Evolutionary conservation across 2,329 filamentous ascomycete genomes (phyloP).

Genomic region (Aspergillus sergii): DNA sequence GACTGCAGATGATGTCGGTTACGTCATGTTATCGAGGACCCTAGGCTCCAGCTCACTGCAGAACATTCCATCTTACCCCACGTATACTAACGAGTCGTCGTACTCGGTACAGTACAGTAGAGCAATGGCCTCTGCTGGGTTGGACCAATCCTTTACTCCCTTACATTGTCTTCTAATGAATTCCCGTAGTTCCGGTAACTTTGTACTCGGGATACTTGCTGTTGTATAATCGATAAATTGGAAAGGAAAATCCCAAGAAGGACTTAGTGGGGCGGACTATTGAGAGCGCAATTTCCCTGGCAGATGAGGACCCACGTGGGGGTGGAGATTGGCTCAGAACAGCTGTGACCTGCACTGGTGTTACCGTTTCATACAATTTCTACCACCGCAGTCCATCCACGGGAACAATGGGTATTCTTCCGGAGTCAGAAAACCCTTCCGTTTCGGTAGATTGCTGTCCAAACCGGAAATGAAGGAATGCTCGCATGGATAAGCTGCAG

Average conservation of each 20-base stretch:
- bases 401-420: background rate
- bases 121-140: background rate
- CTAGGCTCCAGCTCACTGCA: no score
- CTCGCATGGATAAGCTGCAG: background rate
- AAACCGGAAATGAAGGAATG: background rate
- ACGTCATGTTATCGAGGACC: background rate
- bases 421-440: background rate
- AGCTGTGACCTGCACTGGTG: slow-evolving; percentile 1
- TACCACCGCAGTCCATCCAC: background rate
- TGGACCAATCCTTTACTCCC: background rate
- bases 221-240: no score
- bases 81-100: no score
- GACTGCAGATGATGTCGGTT: background rate
- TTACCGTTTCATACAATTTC: slow-evolving; percentile 11
- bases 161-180: background rate
- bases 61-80: no score
- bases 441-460: background rate
- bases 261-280: background rate
- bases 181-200: background rate
- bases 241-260: background rate
- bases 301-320: slow-evolving; percentile 22
- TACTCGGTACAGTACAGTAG: background rate
- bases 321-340: slow-evolving; percentile 21
- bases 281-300: slow-evolving; percentile 17
- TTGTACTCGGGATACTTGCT: background rate